A percentile compares a stretch with the other conserved stretches of the same genome.
Conservation (phyloP, 2,329 filamentous ascomycete species). For the Fusarium haematococcum region DNA sequence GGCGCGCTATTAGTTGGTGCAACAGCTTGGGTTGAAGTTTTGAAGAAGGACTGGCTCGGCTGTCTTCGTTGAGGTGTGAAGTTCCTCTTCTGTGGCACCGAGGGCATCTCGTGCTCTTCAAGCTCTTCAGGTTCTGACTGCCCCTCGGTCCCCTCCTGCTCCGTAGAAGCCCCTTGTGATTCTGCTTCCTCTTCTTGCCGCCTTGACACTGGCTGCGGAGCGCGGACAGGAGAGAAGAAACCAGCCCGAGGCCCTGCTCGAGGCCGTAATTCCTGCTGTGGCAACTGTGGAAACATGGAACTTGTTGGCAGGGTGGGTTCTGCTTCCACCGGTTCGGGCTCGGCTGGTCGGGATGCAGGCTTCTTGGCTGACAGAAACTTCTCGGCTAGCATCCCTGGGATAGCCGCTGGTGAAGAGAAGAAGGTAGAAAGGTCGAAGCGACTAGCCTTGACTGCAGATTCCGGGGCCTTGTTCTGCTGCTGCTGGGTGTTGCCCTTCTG, state of each 20-base stretch:
- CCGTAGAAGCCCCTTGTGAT: background rate
- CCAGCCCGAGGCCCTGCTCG: conserved; percentile 47
- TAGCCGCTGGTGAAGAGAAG: conserved; percentile 66
- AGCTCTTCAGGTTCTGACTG: conserved; percentile 41
- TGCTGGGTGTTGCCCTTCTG: conserved; percentile 38
- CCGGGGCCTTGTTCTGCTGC: conserved; percentile 22
- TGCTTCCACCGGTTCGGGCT: conserved; percentile 33
- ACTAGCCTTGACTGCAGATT: conserved; percentile 45
- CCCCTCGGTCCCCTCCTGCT: conserved; percentile 5
- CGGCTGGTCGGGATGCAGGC: conserved; percentile 25
- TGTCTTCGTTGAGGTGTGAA: conserved; percentile 59
- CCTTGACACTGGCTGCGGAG: conserved; percentile 7
- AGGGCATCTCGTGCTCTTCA: conserved; percentile 48
- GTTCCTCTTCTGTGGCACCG: conserved; percentile 60
- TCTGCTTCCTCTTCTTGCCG: conserved; percentile 15
- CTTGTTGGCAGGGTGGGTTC: conserved; percentile 48
- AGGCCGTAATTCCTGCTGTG: conserved; percentile 49
- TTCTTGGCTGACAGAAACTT: conserved; percentile 47
- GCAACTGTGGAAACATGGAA: conserved; percentile 55
- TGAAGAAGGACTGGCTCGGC: conserved; percentile 54
- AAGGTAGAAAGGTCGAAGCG: conserved; percentile 65
- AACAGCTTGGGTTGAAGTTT: conserved; percentile 45
- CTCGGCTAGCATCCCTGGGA: conserved; percentile 50
- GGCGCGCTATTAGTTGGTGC: conserved; percentile 21
- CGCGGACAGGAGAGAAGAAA: conserved; percentile 52